These are phyloP conservation scores for Penicillium roqueforti DNA, from an alignment of 495 filamentous ascomycete genomes.

Conservation along the genomic window DNA sequence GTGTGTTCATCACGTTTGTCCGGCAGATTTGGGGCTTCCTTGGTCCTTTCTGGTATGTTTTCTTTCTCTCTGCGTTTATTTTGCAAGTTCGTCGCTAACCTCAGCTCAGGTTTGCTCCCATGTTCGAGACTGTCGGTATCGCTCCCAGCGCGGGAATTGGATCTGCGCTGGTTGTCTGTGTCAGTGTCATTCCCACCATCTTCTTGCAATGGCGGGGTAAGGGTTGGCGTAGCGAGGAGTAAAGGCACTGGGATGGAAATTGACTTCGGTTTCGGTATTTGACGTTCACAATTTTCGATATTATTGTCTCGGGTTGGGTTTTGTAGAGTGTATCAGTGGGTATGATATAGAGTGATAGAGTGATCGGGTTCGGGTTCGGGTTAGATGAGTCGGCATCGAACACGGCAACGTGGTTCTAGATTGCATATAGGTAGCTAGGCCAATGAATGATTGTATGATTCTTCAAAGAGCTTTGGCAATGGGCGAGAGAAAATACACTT, in stretches of 20 bases:
- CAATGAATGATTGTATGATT: conserved; percentile 2
- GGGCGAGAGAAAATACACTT: not conserved
- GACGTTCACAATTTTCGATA: not conserved
- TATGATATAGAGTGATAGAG: conserved; percentile 3
- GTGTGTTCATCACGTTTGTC: conserved; percentile 52
- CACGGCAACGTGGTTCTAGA: not conserved
- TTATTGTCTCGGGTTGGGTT: not conserved
- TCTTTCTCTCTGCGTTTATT: not conserved
- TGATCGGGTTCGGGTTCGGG: conserved; percentile 4
- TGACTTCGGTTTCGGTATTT: not conserved
- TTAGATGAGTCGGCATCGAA: conserved; percentile 4
- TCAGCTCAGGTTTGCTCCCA: conserved; percentile 33
- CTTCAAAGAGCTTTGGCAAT: not conserved
- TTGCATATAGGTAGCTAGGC: conserved; percentile 12
- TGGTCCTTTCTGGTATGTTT: conserved; percentile 49
- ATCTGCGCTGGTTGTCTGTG: conserved; percentile 29
- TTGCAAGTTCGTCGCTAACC: conserved; percentile 8
- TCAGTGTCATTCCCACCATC: conserved; percentile 37
- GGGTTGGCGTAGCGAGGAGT: conserved; percentile 19
- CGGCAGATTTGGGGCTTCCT: conserved; percentile 54
- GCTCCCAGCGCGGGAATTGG: conserved; percentile 36
- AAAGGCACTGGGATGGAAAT: not conserved
- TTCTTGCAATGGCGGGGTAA: conserved; percentile 30
- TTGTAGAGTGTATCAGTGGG: not conserved
- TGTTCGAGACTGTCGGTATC: conserved; percentile 45